Evolutionary conservation across 805 yeast genomes (phyloP), one percentile per base, ranked within the genome.

Genomic region (Lachancea cidri): DNA sequence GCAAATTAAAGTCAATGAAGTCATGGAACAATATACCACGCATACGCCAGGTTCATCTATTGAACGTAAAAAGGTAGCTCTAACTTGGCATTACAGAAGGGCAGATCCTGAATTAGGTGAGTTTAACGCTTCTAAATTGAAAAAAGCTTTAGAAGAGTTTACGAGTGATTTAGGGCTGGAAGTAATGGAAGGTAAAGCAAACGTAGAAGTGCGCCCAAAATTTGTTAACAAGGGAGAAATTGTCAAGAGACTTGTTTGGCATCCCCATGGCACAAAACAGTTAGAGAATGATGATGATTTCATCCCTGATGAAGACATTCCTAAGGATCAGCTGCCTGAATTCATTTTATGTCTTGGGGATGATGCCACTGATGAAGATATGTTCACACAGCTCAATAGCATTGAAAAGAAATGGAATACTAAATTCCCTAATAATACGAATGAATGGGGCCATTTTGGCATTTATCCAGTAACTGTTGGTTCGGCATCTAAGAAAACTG

Each of bases 151-250:
- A 47, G 67, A 72, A 44, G 68, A 67, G 14, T 73, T 81, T 1
- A 75, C 89, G 8, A 83, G 76, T 20, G 73, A 75, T 17, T 84
- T 78, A 56, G 96, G 87, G 46, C 83, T 93, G 33, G 98, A 93
- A 57, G 93, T 93, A 13, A 91, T 93, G 97, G 73, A 83, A 11
- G 99, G 99, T 35, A 93, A 93, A 65, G 98, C 98, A 24, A 93
- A 93, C 57, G 76, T 93, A 35, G 99, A 93, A 66, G 98, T 93
- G n/a, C 74, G 98, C 48, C 99, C 99, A 11, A 77, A 79, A 45
- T 85, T 88, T 60, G 87, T 91, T 41, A 93, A 93, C 68, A 93
- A 93, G 64, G 99, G 99, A 43, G 98, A 91, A 64, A 93, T 93
- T 55, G 98, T 86, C 29, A 83, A 79, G 57, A 68, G 88, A 46